These are phyloP conservation scores for Saturnispora gosingensis DNA, from an alignment of 805 yeast genomes.

Conservation along the genomic window DNA sequence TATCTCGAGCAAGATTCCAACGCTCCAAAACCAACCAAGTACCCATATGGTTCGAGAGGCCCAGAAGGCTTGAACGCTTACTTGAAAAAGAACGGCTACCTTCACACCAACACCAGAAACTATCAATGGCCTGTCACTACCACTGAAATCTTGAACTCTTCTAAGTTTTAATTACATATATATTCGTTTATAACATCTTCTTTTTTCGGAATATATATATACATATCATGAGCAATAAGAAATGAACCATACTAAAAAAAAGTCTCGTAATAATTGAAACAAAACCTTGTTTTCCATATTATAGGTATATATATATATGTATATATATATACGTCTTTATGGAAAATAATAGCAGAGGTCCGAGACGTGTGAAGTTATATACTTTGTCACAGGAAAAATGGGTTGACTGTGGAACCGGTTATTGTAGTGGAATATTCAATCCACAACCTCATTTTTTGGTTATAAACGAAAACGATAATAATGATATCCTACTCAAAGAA, in stretches of 20 bases:
- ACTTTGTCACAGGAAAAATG: constrained; percentile 72
- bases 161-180: constrained; percentile 18
- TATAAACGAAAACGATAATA: constrained; percentile 54
- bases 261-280: background rate
- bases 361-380: constrained; percentile 76
- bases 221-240: background rate
- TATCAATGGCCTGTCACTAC: constrained; percentile 91
- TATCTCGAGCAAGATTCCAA: constrained; percentile 56
- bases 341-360: constrained; percentile 20
- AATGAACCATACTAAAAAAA: background rate
- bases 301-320: background rate
- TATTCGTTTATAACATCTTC: background rate
- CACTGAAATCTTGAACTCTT: constrained; percentile 28
- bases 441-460: constrained; percentile 58
- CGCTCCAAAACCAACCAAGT: constrained; percentile 58
- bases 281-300: background rate
- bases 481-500: constrained; percentile 53
- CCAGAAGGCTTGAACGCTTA: constrained; percentile 58
- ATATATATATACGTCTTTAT: constrained; percentile 24
- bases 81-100: constrained; percentile 63
- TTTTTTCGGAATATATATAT: background rate
- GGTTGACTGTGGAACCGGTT: constrained; percentile 91
- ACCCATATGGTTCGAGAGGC: constrained; percentile 89
- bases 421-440: constrained; percentile 61
- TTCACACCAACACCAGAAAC: constrained; percentile 48